These are phyloP conservation scores for Mortierella sp. DNA, from an alignment of 371 early-diverging fungal species.

Conservation along the genomic window DNA sequence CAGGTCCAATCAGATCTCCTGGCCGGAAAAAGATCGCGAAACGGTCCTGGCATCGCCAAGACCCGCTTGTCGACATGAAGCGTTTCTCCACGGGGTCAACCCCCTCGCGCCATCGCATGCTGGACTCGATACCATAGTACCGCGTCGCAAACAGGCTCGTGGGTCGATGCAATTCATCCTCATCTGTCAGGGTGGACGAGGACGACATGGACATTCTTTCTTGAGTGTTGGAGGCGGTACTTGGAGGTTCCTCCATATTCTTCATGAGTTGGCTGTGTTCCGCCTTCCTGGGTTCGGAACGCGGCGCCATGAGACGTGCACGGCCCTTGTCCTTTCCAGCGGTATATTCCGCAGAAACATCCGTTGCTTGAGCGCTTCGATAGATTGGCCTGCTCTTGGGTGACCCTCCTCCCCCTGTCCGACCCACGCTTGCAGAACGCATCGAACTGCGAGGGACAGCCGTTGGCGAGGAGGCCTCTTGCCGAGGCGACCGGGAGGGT, in stretches of 20 bases:
- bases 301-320: neutral
- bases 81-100: slow-evolving; percentile 49
- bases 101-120: slow-evolving; percentile 53
- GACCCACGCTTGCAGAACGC: slow-evolving; percentile 3
- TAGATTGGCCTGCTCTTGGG: slow-evolving; percentile 12
- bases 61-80: slow-evolving; percentile 44
- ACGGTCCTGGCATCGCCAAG: slow-evolving; percentile 51
- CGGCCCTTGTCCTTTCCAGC: slow-evolving; percentile 4
- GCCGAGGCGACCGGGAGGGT: slow-evolving; percentile 16
- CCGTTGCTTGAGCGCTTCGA: too few relatives aligned
- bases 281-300: neutral
- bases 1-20: slow-evolving; percentile 44
- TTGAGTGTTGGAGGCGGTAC: too few relatives aligned
- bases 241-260: slow-evolving; percentile 2
- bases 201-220: too few relatives aligned
- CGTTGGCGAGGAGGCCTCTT: slow-evolving; percentile 6
- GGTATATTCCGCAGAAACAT: too few relatives aligned
- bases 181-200: too few relatives aligned
- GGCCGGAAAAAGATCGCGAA: slow-evolving; percentile 49
- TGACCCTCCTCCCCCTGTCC: slow-evolving; percentile 1
- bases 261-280: neutral
- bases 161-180: slow-evolving; percentile 9
- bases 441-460: slow-evolving; percentile 10
- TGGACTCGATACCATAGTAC: slow-evolving; percentile 50
- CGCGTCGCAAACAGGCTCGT: slow-evolving; percentile 35